phyloP scores from a whole-genome alignment of 352 stramenopile species.

The Globisporangium cederbergense region DNA sequence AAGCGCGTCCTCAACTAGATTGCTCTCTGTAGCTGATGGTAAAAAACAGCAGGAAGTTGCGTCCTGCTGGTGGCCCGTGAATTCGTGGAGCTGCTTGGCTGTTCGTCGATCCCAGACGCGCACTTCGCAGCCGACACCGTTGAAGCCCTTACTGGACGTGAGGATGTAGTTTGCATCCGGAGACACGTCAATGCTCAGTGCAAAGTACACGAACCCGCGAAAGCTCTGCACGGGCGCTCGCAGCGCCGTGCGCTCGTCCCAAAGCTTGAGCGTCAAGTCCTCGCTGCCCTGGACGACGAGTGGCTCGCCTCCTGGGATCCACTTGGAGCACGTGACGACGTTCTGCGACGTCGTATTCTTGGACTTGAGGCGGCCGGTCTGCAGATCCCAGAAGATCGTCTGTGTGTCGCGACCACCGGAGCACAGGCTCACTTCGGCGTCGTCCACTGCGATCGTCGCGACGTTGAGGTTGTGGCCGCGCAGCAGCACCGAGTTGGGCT shows the following conservation, averaged over 20 bases:
- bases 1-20: neutral
- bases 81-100: constrained; percentile 51
- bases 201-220: constrained; percentile 79
- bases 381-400: constrained; percentile 75
- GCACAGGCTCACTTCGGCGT: constrained; percentile 54
- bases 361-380: constrained; percentile 36
- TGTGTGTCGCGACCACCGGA: constrained; percentile 80
- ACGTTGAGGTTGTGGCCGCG: constrained; percentile 66
- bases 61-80: constrained; percentile 72
- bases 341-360: constrained; percentile 81
- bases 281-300: constrained; percentile 77
- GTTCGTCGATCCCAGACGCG: constrained; percentile 79
- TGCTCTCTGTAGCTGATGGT: constrained; percentile 8
- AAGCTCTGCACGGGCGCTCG: constrained; percentile 50
- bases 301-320: constrained; percentile 49
- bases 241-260: constrained; percentile 58
- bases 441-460: constrained; percentile 54
- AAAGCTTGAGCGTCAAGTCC: constrained; percentile 77
- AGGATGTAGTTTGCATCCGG: constrained; percentile 55
- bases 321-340: constrained; percentile 82
- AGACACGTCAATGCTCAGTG: constrained; percentile 57
- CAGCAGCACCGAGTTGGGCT: constrained; percentile 25
- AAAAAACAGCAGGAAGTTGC: constrained; percentile 74
- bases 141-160: constrained; percentile 86
- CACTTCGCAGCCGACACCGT: constrained; percentile 69